A percentile compares a stretch with the other conserved stretches of the same genome.
Evolutionary conservation across 2,329 filamentous ascomycete genomes (phyloP).

Genomic region (Talaromyces sp.): DNA sequence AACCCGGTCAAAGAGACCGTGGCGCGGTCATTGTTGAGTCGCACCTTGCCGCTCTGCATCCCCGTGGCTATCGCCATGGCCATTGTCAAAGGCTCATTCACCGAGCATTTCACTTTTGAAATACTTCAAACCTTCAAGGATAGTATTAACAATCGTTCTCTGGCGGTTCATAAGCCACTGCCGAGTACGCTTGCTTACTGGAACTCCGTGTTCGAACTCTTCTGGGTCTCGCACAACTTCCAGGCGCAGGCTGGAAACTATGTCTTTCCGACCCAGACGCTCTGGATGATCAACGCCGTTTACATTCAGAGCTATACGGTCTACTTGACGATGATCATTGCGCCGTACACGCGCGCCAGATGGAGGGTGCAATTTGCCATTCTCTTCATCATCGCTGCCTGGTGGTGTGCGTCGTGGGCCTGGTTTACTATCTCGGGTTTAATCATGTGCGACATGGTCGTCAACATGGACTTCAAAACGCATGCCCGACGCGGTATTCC

Average conservation of each 20-base stretch:
- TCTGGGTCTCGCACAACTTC: conserved; percentile 40
- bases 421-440: conserved; percentile 43
- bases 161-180: conserved; percentile 28
- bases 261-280: conserved; percentile 41
- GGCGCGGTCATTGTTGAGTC: conserved; percentile 38
- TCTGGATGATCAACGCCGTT: conserved; percentile 43
- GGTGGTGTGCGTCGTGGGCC: conserved; percentile 38
- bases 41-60: conserved; percentile 39
- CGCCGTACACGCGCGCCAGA: conserved; percentile 35
- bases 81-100: conserved; percentile 24
- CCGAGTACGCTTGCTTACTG: conserved; percentile 38
- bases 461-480: conserved; percentile 37
- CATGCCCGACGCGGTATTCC: conserved; percentile 19
- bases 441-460: conserved; percentile 35
- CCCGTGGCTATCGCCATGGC: conserved; percentile 37
- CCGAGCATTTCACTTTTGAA: conserved; percentile 27
- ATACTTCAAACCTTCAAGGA: conserved; percentile 13
- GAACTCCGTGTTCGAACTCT: conserved; percentile 44
- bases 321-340: conserved; percentile 45
- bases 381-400: conserved; percentile 40
- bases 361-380: conserved; percentile 30
- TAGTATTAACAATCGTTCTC: conserved; percentile 28
- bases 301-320: conserved; percentile 45
- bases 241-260: conserved; percentile 35
- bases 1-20: conserved; percentile 28